Conservation (phyloP, 768 basidiomycete species). For the Serendipita sp. region DNA sequence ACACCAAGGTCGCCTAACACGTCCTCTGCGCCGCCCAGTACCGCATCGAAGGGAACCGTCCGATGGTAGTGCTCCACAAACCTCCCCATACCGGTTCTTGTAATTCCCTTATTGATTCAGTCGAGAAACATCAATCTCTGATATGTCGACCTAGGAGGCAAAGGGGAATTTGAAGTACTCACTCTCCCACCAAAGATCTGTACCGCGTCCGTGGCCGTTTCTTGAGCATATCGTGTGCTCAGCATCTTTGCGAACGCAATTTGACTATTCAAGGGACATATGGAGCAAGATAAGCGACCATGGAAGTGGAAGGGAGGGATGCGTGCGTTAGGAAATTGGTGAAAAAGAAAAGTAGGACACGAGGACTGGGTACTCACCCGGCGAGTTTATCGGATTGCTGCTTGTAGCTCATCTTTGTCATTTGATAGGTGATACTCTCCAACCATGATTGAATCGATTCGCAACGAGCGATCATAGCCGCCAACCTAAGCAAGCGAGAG, state of each 20-base stretch:
- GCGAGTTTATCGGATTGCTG: conserved; percentile 60
- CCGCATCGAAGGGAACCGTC: conserved; percentile 60
- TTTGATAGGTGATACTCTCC: conserved; percentile 79
- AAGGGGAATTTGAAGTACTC: conserved; percentile 13
- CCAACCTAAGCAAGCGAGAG: conserved; percentile 26
- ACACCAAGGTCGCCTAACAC: no score
- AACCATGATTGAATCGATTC: conserved; percentile 74
- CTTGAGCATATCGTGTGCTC: conserved; percentile 50
- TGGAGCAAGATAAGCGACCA: neutral
- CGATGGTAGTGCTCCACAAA: conserved; percentile 70
- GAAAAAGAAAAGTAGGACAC: no score
- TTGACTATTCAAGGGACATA: conserved; percentile 29
- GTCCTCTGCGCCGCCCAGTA: conserved; percentile 67
- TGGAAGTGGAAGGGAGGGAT: no score
- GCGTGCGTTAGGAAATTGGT: neutral
- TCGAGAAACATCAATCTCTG: no score
- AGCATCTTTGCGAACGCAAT: conserved; percentile 72
- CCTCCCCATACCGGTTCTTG: conserved; percentile 65
- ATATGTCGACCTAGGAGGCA: conserved; percentile 13
- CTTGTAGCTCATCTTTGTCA: conserved; percentile 72
- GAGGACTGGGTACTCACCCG: conserved; percentile 46
- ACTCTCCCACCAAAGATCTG: conserved; percentile 79
- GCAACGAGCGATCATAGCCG: conserved; percentile 72
- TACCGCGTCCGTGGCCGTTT: conserved; percentile 65
- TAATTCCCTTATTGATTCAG: no score